Evolutionary conservation across 169 alveolate genomes (phyloP), one percentile per base, ranked within the genome.

Genomic region (Plasmodium falciparum): DNA sequence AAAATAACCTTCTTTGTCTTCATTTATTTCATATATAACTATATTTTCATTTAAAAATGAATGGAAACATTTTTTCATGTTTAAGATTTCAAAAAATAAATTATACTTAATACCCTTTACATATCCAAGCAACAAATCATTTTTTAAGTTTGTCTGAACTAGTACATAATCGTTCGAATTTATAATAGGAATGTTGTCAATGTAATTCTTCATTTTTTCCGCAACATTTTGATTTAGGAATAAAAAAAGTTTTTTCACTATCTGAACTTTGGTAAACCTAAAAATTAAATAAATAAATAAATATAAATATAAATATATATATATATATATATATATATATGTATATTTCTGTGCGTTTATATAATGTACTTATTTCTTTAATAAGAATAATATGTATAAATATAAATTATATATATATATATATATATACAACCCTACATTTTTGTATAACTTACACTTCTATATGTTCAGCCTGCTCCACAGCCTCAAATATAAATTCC

Each of bases 131-230:
- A 83, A 50, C 7, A 70, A 45, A 22, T 83, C 91, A 54, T 83
- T 83, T 50, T 83, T 56, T 43, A 71, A 29, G 29, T 83, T 83
- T 20, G 91, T 83, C 73, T 83, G 91, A 17, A 83, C 91, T 43
- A 69, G 71, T 49, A 83, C 47, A 29, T 69, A 83, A 15, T 83
- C 91, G 15, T 58, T 83, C 17, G 85, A 72, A 43, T 83, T 83
- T 4, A 83, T 62, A 13, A 69, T 61, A 8, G 73, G 86, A n/a
- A 83, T 54, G n/a, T 71, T 43, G 22, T 83, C 85, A 22, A 83
- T 50, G 50, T 83, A 63, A n/a, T 22, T 24, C 15, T 56, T 43
- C 26, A 83, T 45, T 29, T 47, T 39, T 45, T 83, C 24, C 69
- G 69, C 74, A 4, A 43, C 54, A 26, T 56, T 61, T n/a, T 49